Evolutionary conservation across 768 basidiomycete species (phyloP).

Genomic region (Suillus decipiens): DNA sequence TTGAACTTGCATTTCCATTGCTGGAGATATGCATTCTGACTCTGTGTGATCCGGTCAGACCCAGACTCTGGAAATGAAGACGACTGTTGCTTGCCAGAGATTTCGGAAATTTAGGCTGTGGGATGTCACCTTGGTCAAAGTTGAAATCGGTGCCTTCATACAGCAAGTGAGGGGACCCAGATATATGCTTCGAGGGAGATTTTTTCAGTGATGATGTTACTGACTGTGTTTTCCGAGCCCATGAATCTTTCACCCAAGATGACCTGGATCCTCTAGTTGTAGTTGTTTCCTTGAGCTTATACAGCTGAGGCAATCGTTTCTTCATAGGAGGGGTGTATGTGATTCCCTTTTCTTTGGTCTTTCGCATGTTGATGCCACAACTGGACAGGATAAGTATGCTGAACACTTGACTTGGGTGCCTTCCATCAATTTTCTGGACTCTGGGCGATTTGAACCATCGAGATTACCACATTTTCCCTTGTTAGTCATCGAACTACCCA

Average conservation of each 20-base stretch:
- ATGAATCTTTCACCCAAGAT: slow-evolving; percentile 5
- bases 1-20: background rate
- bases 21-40: background rate
- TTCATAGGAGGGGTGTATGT: background rate
- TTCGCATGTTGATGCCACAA: background rate
- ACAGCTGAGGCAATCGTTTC: background rate
- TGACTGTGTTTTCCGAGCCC: background rate
- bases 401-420: no score
- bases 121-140: background rate
- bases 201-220: background rate
- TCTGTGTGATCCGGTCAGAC: background rate
- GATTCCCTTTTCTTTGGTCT: background rate
- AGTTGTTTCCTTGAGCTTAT: background rate
- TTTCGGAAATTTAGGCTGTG: background rate
- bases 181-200: background rate
- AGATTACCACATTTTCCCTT: no score
- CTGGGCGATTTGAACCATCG: background rate
- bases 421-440: no score
- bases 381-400: no score
- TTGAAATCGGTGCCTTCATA: background rate
- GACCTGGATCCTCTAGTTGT: background rate
- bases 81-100: background rate
- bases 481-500: no score
- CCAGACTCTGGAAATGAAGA: background rate
- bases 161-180: background rate